These are phyloP conservation scores for Aureobasidium melanogenum DNA, from an alignment of 2,329 filamentous ascomycete genomes.

Conservation along the genomic window DNA sequence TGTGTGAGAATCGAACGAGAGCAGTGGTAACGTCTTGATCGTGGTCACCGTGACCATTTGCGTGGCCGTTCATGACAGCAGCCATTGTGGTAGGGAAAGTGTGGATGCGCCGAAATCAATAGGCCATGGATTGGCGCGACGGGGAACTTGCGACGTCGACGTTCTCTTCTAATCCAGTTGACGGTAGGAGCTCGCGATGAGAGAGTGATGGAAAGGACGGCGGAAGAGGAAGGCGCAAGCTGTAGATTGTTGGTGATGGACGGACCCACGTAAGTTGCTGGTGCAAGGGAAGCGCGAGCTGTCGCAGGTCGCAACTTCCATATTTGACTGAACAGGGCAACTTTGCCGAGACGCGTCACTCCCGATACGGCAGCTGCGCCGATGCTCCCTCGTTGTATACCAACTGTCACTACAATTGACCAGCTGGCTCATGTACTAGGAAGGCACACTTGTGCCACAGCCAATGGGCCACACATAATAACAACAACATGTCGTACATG, in stretches of 20 bases:
- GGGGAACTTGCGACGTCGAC: too few species aligned
- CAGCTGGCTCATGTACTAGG: not conserved
- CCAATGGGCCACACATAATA: not conserved
- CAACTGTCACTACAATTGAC: not conserved
- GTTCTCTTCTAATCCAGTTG: not conserved
- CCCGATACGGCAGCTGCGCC: not conserved
- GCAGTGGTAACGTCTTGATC: conserved; percentile 26
- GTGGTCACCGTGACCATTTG: conserved; percentile 44
- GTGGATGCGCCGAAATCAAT: conserved; percentile 7
- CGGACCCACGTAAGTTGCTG: too few species aligned
- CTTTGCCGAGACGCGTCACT: conserved; percentile 5
- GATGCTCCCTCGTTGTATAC: not conserved
- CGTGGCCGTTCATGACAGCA: conserved; percentile 40
- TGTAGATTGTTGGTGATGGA: not conserved
- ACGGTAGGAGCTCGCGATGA: not conserved
- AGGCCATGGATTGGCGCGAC: conserved; percentile 3
- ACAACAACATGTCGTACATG: conserved; percentile 1
- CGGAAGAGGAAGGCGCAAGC: not conserved
- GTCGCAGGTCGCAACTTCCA: not conserved
- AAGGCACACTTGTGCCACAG: not conserved
- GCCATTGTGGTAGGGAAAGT: conserved; percentile 34
- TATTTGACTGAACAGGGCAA: not conserved
- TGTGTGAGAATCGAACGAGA: conserved; percentile 48
- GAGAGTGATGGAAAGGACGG: not conserved
- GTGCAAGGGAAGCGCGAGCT: not conserved